Evolutionary conservation across 2,329 filamentous ascomycete genomes (phyloP).

Genomic region (Stachybotrys chlorohalonatus): DNA sequence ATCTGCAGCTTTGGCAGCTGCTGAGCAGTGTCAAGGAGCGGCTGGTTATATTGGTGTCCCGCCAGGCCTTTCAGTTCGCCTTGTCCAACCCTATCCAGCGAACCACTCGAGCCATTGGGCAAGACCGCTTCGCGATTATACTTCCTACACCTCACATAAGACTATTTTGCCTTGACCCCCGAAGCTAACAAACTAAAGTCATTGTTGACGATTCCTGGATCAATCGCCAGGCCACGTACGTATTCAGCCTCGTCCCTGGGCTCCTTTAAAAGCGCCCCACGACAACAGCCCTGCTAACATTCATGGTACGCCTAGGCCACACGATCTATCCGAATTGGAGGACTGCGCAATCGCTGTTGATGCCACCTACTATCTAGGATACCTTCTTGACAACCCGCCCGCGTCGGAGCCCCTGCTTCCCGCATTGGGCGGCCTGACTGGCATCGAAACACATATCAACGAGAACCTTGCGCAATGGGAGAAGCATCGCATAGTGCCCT

Average conservation of each 20-base stretch:
- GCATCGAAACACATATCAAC: constrained; percentile 66
- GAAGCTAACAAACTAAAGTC: constrained; percentile 17
- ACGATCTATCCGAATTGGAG: constrained; percentile 61
- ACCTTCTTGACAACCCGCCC: constrained; percentile 60
- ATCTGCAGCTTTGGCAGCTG: not conserved
- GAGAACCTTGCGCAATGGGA: constrained; percentile 67
- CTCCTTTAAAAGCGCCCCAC: constrained; percentile 1
- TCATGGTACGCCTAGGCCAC: constrained; percentile 31
- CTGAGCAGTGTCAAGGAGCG: not conserved
- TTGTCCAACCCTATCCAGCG: not conserved
- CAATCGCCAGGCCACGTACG: constrained; percentile 27
- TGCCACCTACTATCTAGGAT: constrained; percentile 79
- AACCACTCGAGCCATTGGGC: no score
- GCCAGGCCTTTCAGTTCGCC: not conserved
- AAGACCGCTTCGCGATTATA: no score
- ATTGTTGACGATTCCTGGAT: constrained; percentile 30
- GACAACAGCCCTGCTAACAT: constrained; percentile 9
- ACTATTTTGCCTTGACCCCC: no score
- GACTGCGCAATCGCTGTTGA: constrained; percentile 75
- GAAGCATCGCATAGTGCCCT: constrained; percentile 59
- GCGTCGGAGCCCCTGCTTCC: constrained; percentile 81
- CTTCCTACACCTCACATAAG: no score
- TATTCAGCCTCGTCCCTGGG: constrained; percentile 2
- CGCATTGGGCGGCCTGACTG: constrained; percentile 81
- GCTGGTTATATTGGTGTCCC: not conserved